Conservation (phyloP, 2,329 filamentous ascomycete genomes). For the Chaetomiaceae sp. region DNA sequence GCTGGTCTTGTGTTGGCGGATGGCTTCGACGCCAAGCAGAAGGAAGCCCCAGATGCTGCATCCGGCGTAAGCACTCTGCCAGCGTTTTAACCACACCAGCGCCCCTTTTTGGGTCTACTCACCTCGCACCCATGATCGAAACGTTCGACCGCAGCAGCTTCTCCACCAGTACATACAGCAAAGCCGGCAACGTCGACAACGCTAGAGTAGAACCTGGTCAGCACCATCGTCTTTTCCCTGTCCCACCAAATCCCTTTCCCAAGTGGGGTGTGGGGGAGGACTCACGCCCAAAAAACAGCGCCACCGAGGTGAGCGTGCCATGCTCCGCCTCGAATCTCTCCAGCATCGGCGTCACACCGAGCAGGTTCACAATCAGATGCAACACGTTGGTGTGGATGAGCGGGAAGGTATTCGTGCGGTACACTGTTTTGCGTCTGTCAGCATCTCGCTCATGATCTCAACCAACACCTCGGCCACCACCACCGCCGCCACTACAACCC, state of each 20-base stretch:
- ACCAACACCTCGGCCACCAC: neutral
- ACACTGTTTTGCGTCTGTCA: no score
- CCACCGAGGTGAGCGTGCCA: constrained; percentile 81
- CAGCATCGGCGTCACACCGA: constrained; percentile 80
- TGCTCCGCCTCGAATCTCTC: constrained; percentile 92
- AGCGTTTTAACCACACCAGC: neutral
- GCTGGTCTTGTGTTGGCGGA: constrained; percentile 77
- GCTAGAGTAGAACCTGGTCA: constrained; percentile 43
- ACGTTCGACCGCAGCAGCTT: constrained; percentile 68
- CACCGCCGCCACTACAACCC: neutral
- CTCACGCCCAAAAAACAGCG: constrained; percentile 88
- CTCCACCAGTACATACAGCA: constrained; percentile 76
- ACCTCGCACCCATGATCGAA: constrained; percentile 78
- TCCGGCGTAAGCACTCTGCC: neutral
- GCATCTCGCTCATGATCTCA: no score
- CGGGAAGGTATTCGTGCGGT: constrained; percentile 88
- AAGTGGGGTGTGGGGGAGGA: no score
- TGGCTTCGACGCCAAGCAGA: constrained; percentile 75
- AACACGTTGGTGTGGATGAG: constrained; percentile 78
- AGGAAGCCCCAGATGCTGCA: constrained; percentile 87
- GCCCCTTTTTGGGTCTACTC: constrained; percentile 25
- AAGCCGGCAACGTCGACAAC: constrained; percentile 74
- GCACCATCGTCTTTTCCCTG: neutral
- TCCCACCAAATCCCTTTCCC: neutral
- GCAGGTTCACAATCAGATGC: constrained; percentile 72